Base-by-base conservation (phyloP, 2,329 filamentous ascomycete genomes). In the Diaporthe vexans region DNA sequence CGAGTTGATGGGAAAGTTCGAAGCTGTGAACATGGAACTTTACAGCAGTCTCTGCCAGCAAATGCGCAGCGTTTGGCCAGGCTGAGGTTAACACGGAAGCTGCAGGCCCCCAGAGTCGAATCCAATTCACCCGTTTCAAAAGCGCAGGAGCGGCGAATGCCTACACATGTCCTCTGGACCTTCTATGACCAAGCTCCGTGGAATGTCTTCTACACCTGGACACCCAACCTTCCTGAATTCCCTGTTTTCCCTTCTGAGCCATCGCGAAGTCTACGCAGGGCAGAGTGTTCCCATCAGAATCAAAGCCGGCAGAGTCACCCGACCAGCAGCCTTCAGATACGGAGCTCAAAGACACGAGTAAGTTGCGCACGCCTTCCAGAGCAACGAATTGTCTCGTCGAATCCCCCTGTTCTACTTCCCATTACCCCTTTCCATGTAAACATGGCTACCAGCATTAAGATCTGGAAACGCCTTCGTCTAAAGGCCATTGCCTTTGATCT, bases 331-430 rank as follows among this genome's bases (percentile, higher is more conserved):
- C 77, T 4, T 81, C 83, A 0, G 82, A 83, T 58, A 86, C 86
- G 40, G 86, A 89, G 57, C 87, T 90, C 37, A 86, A 89, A 79
- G 89, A 91, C 78, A 90, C 88, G 13, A 13, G 37, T 40, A 40
- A 40, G 37, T 40, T 40, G 15, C 37, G 37, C 37, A 40, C 37
- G 37, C 37, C 37, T 1, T 40, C 37, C 37, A 40, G 10, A 3
- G 11, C 37, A 40, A 3, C 10, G 37, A 11, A 15, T 40, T 40
- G 0, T 7, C 13, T 13, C 11, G 11, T 40, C 37, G 3, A 40
- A 13, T 40, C 37, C 15, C 37, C 11, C 1, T 13, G 3, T 15
- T 13, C 37, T 40, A 40, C 37, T 13, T 40, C 37, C 37, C 10
- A 40, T 2, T 13, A 40, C 4, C 10, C 3, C 8, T 4, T 40